These are phyloP conservation scores for Diaporthe batatas DNA, from an alignment of 2,329 filamentous ascomycete species.

Conservation along the genomic window DNA sequence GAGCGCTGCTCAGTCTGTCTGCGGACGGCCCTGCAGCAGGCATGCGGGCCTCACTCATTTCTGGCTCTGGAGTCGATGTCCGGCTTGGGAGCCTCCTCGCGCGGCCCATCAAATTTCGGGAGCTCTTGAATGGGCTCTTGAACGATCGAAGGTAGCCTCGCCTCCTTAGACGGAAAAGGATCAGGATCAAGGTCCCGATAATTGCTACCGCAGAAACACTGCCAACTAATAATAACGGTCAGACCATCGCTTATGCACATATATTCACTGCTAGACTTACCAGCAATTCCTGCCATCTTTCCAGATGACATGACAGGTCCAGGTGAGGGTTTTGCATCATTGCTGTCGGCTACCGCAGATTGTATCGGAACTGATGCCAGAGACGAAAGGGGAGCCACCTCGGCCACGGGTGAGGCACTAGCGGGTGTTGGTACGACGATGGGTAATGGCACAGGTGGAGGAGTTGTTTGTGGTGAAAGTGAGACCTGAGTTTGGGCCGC, in stretches of 20 bases:
- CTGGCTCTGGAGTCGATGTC: slow-evolving; percentile 21
- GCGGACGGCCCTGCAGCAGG: too few species aligned
- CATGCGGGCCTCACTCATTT: not conserved
- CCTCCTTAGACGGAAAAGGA: slow-evolving; percentile 27
- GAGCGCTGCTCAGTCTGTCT: not conserved
- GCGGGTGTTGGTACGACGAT: slow-evolving; percentile 6
- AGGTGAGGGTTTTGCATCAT: not conserved
- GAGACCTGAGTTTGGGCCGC: slow-evolving; percentile 9
- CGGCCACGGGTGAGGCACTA: not conserved
- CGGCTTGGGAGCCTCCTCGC: slow-evolving; percentile 6
- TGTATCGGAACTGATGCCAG: not conserved
- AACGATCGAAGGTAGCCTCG: slow-evolving; percentile 2
- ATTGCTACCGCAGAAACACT: slow-evolving; percentile 26
- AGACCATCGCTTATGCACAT: not conserved
- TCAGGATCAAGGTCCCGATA: slow-evolving; percentile 13
- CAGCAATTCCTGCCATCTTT: slow-evolving; percentile 31
- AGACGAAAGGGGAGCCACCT: slow-evolving; percentile 1
- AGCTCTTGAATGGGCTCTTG: not conserved
- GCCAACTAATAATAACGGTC: slow-evolving; percentile 15
- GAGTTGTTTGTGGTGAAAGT: slow-evolving; percentile 12
- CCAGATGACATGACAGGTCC: slow-evolving; percentile 25
- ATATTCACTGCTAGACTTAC: slow-evolving; percentile 2
- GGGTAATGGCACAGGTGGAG: slow-evolving; percentile 25
- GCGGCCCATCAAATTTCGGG: not conserved
- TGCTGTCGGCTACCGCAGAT: not conserved